Percentiles rank a stretch among this genome's conserved stretches.
Evolutionary conservation across 2,329 filamentous ascomycete genomes (phyloP).

Genomic region (Talaromyces albobiverticillius): DNA sequence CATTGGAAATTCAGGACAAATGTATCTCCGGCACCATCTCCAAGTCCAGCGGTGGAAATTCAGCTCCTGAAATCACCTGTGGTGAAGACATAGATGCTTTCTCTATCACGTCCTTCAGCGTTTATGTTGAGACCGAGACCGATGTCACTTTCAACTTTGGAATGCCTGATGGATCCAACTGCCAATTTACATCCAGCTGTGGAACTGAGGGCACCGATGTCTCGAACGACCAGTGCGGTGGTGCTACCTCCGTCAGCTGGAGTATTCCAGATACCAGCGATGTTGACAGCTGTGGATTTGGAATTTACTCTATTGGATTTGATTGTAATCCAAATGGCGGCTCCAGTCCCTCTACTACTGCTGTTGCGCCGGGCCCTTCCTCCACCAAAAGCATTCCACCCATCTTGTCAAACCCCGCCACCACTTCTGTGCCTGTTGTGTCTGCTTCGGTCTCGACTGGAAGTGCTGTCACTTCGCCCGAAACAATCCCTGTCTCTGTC

Average conservation of each 20-base stretch:
- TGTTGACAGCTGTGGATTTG: slow-evolving; percentile 64
- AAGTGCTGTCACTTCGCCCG: neutral
- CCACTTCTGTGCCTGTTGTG: slow-evolving; percentile 5
- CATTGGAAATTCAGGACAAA: slow-evolving; percentile 51
- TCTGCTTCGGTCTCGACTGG: slow-evolving; percentile 14
- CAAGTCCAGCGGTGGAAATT: slow-evolving; percentile 34
- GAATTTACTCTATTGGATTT: slow-evolving; percentile 72
- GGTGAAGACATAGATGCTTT: slow-evolving; percentile 58
- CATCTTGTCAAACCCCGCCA: neutral
- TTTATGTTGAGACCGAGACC: slow-evolving; percentile 71
- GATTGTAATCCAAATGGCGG: slow-evolving; percentile 56
- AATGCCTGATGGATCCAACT: slow-evolving; percentile 78
- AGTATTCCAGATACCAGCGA: slow-evolving; percentile 56
- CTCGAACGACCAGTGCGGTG: slow-evolving; percentile 86
- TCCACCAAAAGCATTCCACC: neutral
- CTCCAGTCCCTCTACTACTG: neutral
- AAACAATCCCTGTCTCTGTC: slow-evolving; percentile 17
- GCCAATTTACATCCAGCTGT: slow-evolving; percentile 74
- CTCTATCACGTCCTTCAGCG: slow-evolving; percentile 71
- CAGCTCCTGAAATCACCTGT: slow-evolving; percentile 56
- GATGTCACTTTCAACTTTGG: slow-evolving; percentile 82
- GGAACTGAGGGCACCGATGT: slow-evolving; percentile 65
- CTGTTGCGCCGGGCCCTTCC: neutral
- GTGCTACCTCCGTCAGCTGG: slow-evolving; percentile 77
- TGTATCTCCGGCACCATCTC: slow-evolving; percentile 57